Base-by-base conservation (phyloP, 805 yeast species). In the Myxozyma sirexii region DNA sequence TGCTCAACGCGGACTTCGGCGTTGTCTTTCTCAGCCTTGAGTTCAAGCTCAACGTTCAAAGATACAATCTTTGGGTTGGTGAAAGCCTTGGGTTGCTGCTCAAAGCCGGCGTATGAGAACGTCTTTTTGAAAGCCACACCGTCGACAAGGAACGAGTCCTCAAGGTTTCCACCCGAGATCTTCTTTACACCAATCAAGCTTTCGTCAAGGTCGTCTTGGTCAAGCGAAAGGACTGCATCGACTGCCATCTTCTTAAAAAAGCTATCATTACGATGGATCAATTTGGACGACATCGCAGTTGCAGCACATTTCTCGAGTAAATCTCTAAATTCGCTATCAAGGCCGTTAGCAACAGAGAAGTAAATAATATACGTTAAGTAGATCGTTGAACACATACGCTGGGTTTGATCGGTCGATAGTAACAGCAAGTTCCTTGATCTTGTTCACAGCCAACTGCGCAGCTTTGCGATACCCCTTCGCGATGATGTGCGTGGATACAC, bases 101-200 rank as follows among this genome's bases (percentile, higher is more conserved):
- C 99, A 73, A 94, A 94, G 2, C 99, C 99, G 48, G 99, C 99
- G 70, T 94, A 94, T 26, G 97, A 87, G 70, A 94, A 94, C 0
- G 99, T 92, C 78, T 94, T 94, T 72, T 94, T 90, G 77, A 94
- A 94, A 2, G 97, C 99, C 62, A 94, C 98, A 72, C 99, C 99
- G 68, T 89, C 83, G 54, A 94, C 83, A 68, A 91, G 88, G 63
- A 84, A 71, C 10, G 97, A 88, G 70, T 94, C 98, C 72, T 93
- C 97, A 84, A 94, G 87, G 51, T 92, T 88, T 61, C 99, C 99
- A 68, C 99, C 99, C 10, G 97, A 84, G 56, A 94, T 88, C 75
- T 90, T 92, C 75, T 94, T 94, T 69, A 94, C 87, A 62, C 99
- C 99, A 73, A 94, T 92, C 72, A 93, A 77, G 62, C 84, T 84